Evolutionary conservation across 164 flowering plant species (phyloP), one percentile per base, ranked within the genome.

Genomic region (Kingdonia uniflora): DNA sequence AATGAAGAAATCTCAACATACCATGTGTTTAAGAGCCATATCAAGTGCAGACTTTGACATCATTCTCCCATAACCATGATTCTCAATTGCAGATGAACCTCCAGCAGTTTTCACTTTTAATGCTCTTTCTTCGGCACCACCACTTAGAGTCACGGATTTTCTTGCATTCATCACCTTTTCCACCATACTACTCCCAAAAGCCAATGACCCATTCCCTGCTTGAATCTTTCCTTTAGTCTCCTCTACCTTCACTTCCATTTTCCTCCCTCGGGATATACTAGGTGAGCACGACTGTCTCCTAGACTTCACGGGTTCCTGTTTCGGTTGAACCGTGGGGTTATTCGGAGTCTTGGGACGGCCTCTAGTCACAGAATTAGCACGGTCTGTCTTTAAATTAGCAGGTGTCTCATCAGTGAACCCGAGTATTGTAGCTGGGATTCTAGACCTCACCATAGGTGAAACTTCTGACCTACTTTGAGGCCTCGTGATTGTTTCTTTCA

Each of bases 151-250:
- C 39, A 26, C 51, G 49, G 61, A 60, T 55, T 68, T 77, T 58
- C 84, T 72, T 0, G 85, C 89, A 58, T 75, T 82, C 89, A 82
- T 68, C 38, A 82, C 65, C 70, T 68, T 82, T 10, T 82, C 83
- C 51, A 82, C 81, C 83, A 82, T 80, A 35, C 59, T 57, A 43
- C 85, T 82, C 20, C 85, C 89, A 11, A 74, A 49, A 11, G 76
- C 51, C 23, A 66, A 64, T 13, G 73, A 24, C 46, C 63, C 64
- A 49, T 64, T 72, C 38, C 57, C 61, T 29, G 56, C 37, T 29
- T 56, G 59, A 52, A 2, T 53, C 43, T 22, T 61, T 25, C 49
- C 62, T 42, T 15, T 51, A 11, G 19, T 22, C 22, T 44, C 61
- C 19, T 65, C 49, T 25, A 60, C 55, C 5, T 15, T 35, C 15